phyloP scores from a whole-genome alignment of 2,329 filamentous ascomycete genomes.

The Penicillium sp. region DNA sequence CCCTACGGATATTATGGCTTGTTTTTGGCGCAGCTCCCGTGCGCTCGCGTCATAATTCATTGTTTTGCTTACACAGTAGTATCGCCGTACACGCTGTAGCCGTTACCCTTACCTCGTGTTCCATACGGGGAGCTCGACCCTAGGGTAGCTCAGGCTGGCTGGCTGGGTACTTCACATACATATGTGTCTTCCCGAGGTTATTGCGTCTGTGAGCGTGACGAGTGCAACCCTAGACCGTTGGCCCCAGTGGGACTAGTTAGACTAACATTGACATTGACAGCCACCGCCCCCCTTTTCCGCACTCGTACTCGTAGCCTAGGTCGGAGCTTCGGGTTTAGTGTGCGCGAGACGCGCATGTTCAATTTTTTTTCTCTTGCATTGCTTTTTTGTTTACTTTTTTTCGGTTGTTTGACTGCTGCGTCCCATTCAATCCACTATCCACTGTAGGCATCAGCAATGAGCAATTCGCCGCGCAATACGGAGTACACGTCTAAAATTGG shows the following conservation, averaged over 20 bases:
- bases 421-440: neutral
- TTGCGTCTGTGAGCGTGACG: neutral
- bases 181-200: too few species aligned
- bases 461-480: neutral
- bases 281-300: neutral
- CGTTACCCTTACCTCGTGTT: too few species aligned
- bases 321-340: neutral
- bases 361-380: neutral
- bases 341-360: neutral
- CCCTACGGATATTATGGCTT: slow-evolving; percentile 4
- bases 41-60: slow-evolving; percentile 1
- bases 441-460: neutral
- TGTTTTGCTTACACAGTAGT: too few species aligned
- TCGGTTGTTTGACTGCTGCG: too few species aligned
- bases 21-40: slow-evolving; percentile 1
- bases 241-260: neutral
- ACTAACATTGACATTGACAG: neutral
- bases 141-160: too few species aligned
- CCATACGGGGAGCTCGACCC: too few species aligned
- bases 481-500: neutral
- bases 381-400: too few species aligned
- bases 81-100: too few species aligned
- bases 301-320: neutral
- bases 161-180: too few species aligned
- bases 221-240: slow-evolving; percentile 5